A percentile compares a stretch with the other conserved stretches of the same genome.
Conservation (phyloP, 73 alveolate species). For the Paraurostyla sp. region DNA sequence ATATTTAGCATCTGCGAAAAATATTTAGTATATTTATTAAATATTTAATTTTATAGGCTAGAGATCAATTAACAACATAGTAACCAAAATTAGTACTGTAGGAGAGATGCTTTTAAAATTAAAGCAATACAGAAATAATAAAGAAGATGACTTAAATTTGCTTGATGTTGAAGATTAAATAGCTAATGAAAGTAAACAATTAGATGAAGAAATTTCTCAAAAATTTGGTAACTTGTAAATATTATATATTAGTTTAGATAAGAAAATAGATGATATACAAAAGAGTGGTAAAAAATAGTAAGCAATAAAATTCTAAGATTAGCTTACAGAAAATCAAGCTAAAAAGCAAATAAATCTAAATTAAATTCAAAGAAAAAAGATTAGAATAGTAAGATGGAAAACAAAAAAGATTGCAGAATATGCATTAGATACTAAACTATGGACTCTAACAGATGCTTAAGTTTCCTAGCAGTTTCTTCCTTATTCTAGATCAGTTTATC, state of each 20-base stretch:
- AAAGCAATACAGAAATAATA: neutral
- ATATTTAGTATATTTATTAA: slow-evolving; percentile 8
- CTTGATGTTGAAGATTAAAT: neutral
- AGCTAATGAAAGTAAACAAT: slow-evolving; percentile 10
- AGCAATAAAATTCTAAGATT: neutral
- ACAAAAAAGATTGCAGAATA: slow-evolving; percentile 73
- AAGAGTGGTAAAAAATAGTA: neutral
- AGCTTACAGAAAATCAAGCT: neutral
- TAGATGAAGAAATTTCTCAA: slow-evolving; percentile 14
- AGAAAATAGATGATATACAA: slow-evolving; percentile 17
- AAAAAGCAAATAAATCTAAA: neutral
- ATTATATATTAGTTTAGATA: neutral
- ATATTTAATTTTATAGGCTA: neutral
- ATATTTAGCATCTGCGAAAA: neutral
- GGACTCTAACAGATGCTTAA: slow-evolving; percentile 71
- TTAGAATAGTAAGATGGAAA: slow-evolving; percentile 71
- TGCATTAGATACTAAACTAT: slow-evolving; percentile 69
- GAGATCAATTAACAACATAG: slow-evolving; percentile 35
- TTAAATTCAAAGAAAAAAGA: slow-evolving; percentile 5
- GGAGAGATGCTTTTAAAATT: slow-evolving; percentile 24
- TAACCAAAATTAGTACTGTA: slow-evolving; percentile 6
- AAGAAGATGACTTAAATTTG: neutral
- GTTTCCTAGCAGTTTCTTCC: slow-evolving; percentile 58
- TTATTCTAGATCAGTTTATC: slow-evolving; percentile 68
- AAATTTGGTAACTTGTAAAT: slow-evolving; percentile 2